Conservation (phyloP, 768 basidiomycete genomes). For the Leccinellum rugosiceps region DNA sequence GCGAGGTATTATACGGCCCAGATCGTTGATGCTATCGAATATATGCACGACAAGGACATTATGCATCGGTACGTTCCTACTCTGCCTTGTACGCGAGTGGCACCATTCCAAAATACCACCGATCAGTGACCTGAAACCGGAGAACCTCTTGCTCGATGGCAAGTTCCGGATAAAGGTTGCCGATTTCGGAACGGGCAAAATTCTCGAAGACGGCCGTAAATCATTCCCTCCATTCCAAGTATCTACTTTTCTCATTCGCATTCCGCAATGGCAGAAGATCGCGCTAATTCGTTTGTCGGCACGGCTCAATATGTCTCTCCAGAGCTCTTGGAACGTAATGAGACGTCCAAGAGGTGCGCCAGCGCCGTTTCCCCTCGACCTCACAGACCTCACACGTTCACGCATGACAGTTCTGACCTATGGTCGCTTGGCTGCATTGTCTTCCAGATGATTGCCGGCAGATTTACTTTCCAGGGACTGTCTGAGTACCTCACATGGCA, state of each 20-base stretch:
- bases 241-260: neutral
- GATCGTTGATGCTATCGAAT: conserved; percentile 81
- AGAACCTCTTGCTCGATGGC: conserved; percentile 85
- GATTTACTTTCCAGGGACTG: conserved; percentile 85
- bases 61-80: conserved; percentile 64
- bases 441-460: conserved; percentile 91
- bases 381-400: neutral
- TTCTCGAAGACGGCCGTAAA: conserved; percentile 57
- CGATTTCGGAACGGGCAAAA: conserved; percentile 93
- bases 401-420: conserved; percentile 71
- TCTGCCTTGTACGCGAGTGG: conserved; percentile 3
- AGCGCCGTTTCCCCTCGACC: neutral
- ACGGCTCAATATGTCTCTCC: conserved; percentile 90
- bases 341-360: conserved; percentile 71
- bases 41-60: conserved; percentile 87
- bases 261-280: conserved; percentile 38
- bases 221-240: neutral
- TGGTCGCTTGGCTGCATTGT: conserved; percentile 96
- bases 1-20: conserved; percentile 87
- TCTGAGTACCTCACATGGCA: conserved; percentile 96
- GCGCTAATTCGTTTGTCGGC: conserved; percentile 78
- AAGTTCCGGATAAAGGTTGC: conserved; percentile 90
- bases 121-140: conserved; percentile 71
- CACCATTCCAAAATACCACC: conserved; percentile 1
- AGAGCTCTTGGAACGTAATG: conserved; percentile 71